Evolutionary conservation across 2,329 filamentous ascomycete species (phyloP).

Genomic region (Tolypocladium cylindrosporum): DNA sequence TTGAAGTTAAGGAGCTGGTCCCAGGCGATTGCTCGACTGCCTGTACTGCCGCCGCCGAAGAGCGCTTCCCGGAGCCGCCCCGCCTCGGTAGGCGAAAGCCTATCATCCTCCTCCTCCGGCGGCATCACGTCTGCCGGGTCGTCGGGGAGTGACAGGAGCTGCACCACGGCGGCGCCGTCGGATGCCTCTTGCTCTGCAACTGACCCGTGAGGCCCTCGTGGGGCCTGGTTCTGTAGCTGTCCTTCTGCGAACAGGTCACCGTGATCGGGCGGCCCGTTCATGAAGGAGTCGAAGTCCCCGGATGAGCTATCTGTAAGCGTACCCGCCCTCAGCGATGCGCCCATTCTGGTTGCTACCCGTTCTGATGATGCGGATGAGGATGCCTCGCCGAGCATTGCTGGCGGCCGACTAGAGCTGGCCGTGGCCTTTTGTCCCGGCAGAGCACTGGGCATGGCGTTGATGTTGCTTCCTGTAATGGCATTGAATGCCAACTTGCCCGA

Average conservation of each 20-base stretch:
- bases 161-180: conserved; percentile 21
- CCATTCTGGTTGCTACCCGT: neutral
- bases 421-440: conserved; percentile 10
- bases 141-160: conserved; percentile 21
- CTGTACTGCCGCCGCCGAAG: conserved; percentile 15
- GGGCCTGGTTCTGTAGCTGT: neutral
- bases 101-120: conserved; percentile 13
- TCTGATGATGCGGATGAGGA: neutral
- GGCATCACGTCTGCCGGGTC: conserved; percentile 9
- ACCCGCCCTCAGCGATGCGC: neutral
- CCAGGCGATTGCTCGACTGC: conserved; percentile 20
- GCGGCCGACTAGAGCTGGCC: neutral
- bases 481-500: conserved; percentile 17
- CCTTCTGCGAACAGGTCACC: neutral
- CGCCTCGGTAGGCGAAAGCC: conserved; percentile 17
- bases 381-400: neutral
- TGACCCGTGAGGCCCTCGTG: conserved; percentile 1
- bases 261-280: neutral
- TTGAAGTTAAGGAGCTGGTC: conserved; percentile 40
- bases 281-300: conserved; percentile 1
- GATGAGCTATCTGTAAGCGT: neutral
- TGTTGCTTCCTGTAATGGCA: conserved; percentile 8
- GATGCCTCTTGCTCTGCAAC: conserved; percentile 21
- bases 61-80: conserved; percentile 25
- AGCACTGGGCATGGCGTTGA: conserved; percentile 6